phyloP scores from a whole-genome alignment of 768 basidiomycete species.

The Rickenella mellea region DNA sequence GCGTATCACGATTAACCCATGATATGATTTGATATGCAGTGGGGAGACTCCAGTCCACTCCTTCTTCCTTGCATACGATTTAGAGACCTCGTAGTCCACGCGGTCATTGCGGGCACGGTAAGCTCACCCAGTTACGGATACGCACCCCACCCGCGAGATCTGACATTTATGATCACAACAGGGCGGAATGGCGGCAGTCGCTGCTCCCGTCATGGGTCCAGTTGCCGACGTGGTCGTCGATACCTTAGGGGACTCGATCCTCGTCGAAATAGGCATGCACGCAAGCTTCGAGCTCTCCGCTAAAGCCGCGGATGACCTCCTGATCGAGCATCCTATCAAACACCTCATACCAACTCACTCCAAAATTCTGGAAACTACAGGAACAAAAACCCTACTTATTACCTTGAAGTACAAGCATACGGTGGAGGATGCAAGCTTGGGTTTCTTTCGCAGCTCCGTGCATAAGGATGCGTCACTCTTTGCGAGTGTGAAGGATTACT shows the following conservation, averaged over 20 bases:
- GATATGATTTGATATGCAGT: constrained; percentile 24
- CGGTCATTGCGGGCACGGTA: constrained; percentile 52
- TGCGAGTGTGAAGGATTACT: constrained; percentile 50
- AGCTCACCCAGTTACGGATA: constrained; percentile 11
- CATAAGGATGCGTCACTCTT: constrained; percentile 56
- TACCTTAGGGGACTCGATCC: constrained; percentile 44
- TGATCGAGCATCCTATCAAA: constrained; percentile 40
- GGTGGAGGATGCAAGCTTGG: constrained; percentile 47
- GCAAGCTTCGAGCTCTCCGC: constrained; percentile 42
- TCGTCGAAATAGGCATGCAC: constrained; percentile 48
- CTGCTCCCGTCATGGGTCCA: constrained; percentile 43
- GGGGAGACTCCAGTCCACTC: constrained; percentile 57
- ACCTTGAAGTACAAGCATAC: constrained; percentile 54
- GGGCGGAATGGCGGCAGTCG: constrained; percentile 34
- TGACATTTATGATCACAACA: constrained; percentile 8
- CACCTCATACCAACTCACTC: constrained; percentile 42
- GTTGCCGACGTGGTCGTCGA: constrained; percentile 42
- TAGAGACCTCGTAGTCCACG: constrained; percentile 51
- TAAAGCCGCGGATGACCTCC: constrained; percentile 42
- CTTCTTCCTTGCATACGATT: constrained; percentile 57
- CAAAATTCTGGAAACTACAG: constrained; percentile 44
- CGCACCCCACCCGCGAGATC: constrained; percentile 3
- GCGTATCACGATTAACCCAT: constrained; percentile 1
- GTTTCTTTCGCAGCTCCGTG: constrained; percentile 51
- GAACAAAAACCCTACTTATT: constrained; percentile 45